These are phyloP conservation scores for Aspergillus glaucus DNA, from an alignment of 2,329 filamentous ascomycete genomes.

Conservation along the genomic window DNA sequence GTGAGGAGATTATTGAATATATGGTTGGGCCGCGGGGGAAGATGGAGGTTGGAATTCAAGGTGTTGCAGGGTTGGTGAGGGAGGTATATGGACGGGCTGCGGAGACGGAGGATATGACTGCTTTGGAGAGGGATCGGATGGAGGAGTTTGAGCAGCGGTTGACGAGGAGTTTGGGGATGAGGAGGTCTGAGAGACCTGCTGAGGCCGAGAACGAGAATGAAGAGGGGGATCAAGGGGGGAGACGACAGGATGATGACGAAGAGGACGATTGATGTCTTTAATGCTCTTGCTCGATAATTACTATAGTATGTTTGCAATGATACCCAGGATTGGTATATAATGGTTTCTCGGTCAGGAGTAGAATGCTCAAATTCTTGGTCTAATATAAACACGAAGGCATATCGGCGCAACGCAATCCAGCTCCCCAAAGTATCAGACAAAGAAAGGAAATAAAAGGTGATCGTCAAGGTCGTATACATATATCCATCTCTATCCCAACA, in stretches of 20 bases:
- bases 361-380: no score
- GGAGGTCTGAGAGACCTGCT: constrained; percentile 7
- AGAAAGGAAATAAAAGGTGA: constrained; percentile 5
- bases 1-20: constrained; percentile 74
- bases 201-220: constrained; percentile 2
- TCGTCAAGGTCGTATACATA: constrained; percentile 17
- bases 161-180: constrained; percentile 55
- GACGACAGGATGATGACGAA: background rate
- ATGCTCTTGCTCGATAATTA: background rate
- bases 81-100: constrained; percentile 45
- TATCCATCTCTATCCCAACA: background rate
- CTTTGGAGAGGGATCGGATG: constrained; percentile 28
- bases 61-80: constrained; percentile 63
- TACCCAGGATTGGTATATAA: background rate
- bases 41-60: constrained; percentile 73
- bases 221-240: constrained; percentile 2
- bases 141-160: constrained; percentile 58
- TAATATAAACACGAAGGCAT: background rate
- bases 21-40: constrained; percentile 78
- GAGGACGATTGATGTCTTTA: background rate
- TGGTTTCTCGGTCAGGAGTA: no score
- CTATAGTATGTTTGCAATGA: background rate
- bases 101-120: constrained; percentile 11
- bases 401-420: background rate
- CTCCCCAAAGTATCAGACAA: background rate